phyloP scores from a whole-genome alignment of 257 asterid species.

The Salvia splendens region DNA sequence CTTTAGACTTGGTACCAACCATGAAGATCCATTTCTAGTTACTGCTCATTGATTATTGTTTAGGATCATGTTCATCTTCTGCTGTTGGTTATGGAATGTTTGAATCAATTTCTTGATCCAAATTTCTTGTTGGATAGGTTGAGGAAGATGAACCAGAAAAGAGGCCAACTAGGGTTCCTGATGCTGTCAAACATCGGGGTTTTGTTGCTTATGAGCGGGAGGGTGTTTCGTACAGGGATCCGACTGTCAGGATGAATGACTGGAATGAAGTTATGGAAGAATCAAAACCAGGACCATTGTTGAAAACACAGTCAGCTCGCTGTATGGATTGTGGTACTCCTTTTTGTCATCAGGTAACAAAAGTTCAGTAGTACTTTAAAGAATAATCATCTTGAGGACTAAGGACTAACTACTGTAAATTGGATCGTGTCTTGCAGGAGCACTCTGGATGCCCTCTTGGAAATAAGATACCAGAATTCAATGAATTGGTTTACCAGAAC shows the following conservation, averaged over 20 bases:
- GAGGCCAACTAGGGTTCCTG: conserved; percentile 73
- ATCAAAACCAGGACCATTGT: conserved; percentile 79
- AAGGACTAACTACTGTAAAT: not conserved
- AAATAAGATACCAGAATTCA: conserved; percentile 96
- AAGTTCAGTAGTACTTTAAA: not conserved
- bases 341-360: conserved; percentile 89
- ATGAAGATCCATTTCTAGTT: not conserved
- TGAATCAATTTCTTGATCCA: not conserved
- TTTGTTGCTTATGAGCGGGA: conserved; percentile 92
- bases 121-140: conserved; percentile 47
- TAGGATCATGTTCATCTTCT: not conserved
- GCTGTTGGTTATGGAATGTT: not conserved
- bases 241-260: conserved; percentile 69
- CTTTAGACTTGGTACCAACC: not conserved
- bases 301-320: conserved; percentile 95
- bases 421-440: conserved; percentile 55
- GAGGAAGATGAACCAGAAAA: conserved; percentile 43
- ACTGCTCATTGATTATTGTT: not conserved
- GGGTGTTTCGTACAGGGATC: conserved; percentile 84
- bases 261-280: conserved; percentile 96
- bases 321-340: conserved; percentile 99
- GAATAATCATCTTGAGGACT: not conserved
- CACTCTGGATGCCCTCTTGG: conserved; percentile 99
- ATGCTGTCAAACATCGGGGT: conserved; percentile 86
- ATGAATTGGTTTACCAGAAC: conserved; percentile 95